phyloP scores from a whole-genome alignment of 495 filamentous ascomycete species.

The Trichocladium antarcticum region DNA sequence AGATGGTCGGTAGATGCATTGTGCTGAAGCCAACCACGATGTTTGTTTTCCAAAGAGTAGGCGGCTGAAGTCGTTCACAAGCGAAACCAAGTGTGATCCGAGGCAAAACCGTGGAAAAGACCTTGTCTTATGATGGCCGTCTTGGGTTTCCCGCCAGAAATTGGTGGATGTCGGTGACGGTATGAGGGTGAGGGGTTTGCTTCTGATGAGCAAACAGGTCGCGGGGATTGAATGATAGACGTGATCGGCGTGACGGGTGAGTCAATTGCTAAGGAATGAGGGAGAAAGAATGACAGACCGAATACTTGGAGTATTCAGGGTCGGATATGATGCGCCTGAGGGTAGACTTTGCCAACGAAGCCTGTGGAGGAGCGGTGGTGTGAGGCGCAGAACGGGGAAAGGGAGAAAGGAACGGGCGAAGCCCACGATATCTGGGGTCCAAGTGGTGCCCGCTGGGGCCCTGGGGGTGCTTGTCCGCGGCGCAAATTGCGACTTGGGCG shows the following conservation, averaged over 20 bases:
- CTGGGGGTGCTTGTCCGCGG: not conserved
- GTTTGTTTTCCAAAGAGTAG: too few species aligned
- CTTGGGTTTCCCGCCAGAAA: too few species aligned
- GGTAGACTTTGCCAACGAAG: conserved; percentile 51
- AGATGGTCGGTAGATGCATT: conserved; percentile 24
- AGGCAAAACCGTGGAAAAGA: too few species aligned
- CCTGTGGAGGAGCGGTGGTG: conserved; percentile 24
- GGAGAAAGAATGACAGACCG: conserved; percentile 29
- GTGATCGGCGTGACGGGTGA: conserved; percentile 2
- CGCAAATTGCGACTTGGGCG: conserved; percentile 15
- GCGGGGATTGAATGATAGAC: too few species aligned
- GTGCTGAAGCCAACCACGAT: not conserved
- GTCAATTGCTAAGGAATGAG: not conserved
- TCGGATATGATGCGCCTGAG: conserved; percentile 19
- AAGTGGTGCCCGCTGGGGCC: not conserved
- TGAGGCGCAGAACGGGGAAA: conserved; percentile 8
- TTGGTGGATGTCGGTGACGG: too few species aligned
- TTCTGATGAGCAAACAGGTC: too few species aligned
- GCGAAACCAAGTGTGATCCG: too few species aligned
- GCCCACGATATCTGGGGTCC: conserved; percentile 8
- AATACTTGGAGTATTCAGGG: conserved; percentile 38
- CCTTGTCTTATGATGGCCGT: too few species aligned
- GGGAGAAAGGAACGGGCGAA: conserved; percentile 5
- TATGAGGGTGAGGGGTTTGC: too few species aligned
- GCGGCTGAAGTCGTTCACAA: too few species aligned